These are phyloP conservation scores for Brassica balearica DNA, from an alignment of 441 rosid genomes.

Conservation along the genomic window DNA sequence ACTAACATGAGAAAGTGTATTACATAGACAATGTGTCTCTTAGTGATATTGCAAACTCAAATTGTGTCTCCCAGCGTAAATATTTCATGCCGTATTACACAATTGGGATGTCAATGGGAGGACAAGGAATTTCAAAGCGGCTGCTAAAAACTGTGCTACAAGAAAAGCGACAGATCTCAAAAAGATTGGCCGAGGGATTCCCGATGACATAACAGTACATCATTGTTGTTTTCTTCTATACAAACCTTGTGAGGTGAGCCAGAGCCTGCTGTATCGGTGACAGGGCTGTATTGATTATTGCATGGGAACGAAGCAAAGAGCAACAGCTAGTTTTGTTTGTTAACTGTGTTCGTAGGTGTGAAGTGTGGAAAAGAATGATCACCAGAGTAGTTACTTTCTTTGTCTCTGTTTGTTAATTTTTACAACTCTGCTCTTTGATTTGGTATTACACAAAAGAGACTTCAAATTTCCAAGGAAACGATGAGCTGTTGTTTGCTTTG, in stretches of 20 bases:
- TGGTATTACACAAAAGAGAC: conserved; percentile 12
- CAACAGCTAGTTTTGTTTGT: conserved; percentile 16
- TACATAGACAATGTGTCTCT: too few relatives aligned
- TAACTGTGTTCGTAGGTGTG: conserved; percentile 17
- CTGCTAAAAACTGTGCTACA: background rate
- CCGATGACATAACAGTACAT: background rate
- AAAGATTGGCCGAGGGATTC: background rate
- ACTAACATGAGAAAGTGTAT: too few relatives aligned
- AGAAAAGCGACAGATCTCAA: background rate
- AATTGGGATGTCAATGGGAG: background rate
- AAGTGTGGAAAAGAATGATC: conserved; percentile 12
- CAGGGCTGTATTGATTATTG: background rate
- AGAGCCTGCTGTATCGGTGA: background rate
- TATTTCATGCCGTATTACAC: too few relatives aligned
- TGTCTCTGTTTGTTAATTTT: background rate
- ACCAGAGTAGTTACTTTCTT: conserved; percentile 5
- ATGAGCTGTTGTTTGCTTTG: conserved; percentile 32
- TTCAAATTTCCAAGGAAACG: conserved; percentile 12
- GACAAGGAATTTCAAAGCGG: background rate
- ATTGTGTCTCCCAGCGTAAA: too few relatives aligned
- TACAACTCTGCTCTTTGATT: conserved; percentile 22
- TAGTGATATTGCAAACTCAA: too few relatives aligned
- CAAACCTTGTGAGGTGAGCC: conserved; percentile 5
- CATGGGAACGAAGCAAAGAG: background rate
- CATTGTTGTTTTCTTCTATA: background rate